Percentiles rank a stretch among this genome's conserved stretches.
These are phyloP conservation scores for Diplotaxis tenuifolia DNA, from an alignment of 345 rosid genomes.

Conservation along the genomic window DNA sequence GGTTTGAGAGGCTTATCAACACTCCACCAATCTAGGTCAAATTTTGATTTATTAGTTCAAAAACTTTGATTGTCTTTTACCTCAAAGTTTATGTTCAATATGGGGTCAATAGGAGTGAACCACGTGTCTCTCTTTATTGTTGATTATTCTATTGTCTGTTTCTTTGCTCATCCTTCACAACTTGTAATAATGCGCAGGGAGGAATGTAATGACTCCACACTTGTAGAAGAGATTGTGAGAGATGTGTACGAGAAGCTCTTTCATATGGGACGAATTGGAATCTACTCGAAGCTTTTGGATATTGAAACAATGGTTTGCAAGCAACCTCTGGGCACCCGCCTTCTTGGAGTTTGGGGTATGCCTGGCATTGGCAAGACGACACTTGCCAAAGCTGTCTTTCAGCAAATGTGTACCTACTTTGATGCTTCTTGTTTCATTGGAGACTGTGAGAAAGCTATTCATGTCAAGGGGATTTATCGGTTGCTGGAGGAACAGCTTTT, in stretches of 20 bases:
- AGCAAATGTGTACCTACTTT: neutral
- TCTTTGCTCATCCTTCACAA: no score
- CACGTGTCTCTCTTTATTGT: no score
- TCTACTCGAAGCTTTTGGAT: neutral
- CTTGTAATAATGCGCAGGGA: no score
- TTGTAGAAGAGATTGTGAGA: constrained; percentile 21
- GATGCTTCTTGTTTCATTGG: neutral
- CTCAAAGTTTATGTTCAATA: no score
- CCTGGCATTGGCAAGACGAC: constrained; percentile 22
- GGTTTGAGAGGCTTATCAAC: neutral
- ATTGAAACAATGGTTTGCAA: constrained; percentile 3
- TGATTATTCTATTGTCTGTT: no score
- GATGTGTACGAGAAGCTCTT: neutral
- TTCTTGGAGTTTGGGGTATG: constrained; percentile 23
- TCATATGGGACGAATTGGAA: neutral
- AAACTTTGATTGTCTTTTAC: no score
- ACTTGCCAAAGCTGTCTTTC: constrained; percentile 19
- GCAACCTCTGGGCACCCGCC: neutral
- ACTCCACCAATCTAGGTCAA: neutral
- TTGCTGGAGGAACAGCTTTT: neutral
- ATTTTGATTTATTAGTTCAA: no score
- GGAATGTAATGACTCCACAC: no score
- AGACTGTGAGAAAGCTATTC: neutral
- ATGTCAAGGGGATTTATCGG: neutral
- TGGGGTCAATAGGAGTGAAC: no score